Evolutionary conservation across 352 stramenopile species (phyloP).

Genomic region (Blastocystis sp.): DNA sequence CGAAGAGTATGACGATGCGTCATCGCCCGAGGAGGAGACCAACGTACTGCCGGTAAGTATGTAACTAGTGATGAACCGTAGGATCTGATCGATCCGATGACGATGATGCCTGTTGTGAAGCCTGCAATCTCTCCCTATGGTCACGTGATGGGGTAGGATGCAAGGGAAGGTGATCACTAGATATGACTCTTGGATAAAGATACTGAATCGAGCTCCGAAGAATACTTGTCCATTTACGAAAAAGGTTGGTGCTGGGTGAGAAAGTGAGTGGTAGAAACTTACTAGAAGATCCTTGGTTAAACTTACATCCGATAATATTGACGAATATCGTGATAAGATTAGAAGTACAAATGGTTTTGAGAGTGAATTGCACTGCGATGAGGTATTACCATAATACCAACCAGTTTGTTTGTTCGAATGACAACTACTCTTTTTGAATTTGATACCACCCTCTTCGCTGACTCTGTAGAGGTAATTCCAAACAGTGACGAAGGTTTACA

Average conservation of each 20-base stretch:
- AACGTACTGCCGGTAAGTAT: background rate
- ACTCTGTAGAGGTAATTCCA: constrained; percentile 43
- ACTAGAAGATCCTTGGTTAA: constrained; percentile 64
- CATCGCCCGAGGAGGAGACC: background rate
- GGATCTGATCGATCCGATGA: constrained; percentile 65
- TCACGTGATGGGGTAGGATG: constrained; percentile 64
- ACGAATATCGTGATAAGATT: constrained; percentile 66
- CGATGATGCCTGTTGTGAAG: constrained; percentile 64
- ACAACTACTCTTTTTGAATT: constrained; percentile 38
- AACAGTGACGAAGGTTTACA: constrained; percentile 32
- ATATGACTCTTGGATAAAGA: constrained; percentile 65
- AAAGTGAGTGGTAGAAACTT: constrained; percentile 35
- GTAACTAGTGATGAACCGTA: background rate
- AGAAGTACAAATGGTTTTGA: constrained; percentile 43
- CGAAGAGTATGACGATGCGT: background rate
- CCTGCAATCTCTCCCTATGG: constrained; percentile 66
- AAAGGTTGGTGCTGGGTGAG: background rate
- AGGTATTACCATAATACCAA: background rate
- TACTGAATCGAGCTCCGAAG: constrained; percentile 64
- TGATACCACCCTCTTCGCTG: constrained; percentile 12
- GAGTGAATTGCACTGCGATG: constrained; percentile 16
- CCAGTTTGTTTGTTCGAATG: background rate
- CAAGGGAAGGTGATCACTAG: background rate
- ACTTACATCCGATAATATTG: constrained; percentile 64
- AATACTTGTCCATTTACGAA: constrained; percentile 67